Conservation (phyloP, 768 basidiomycete species). For the Phylloporus rhodoxanthus region DNA sequence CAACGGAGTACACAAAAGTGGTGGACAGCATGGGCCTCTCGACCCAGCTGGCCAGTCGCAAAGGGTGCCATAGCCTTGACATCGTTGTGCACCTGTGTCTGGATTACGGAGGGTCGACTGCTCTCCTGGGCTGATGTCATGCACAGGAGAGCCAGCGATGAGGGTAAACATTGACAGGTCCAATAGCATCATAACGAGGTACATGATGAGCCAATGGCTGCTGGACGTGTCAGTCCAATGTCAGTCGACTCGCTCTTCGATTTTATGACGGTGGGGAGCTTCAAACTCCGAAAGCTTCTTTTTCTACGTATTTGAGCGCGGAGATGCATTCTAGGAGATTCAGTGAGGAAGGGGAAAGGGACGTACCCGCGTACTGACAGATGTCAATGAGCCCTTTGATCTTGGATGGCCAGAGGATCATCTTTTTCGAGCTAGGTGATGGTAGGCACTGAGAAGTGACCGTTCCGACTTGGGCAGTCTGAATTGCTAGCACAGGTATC, state of each 20-base stretch:
- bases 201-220: neutral
- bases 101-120: neutral
- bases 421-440: neutral
- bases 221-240: no score
- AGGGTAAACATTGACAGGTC: neutral
- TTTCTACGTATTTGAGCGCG: neutral
- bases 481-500: no score
- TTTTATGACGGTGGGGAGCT: neutral
- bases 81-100: neutral
- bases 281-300: conserved; percentile 6
- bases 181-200: neutral
- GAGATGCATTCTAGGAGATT: no score
- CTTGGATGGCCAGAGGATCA: no score
- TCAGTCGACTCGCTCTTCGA: no score
- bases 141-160: conserved; percentile 2
- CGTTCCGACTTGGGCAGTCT: neutral
- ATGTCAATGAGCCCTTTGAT: neutral
- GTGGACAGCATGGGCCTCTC: conserved; percentile 12
- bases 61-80: neutral
- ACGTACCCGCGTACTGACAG: neutral
- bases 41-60: conserved; percentile 17
- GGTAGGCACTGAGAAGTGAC: neutral
- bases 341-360: no score
- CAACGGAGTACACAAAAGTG: conserved; percentile 11
- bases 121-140: neutral